A percentile compares a stretch with the other conserved stretches of the same genome.
Conservation (phyloP, 2,329 filamentous ascomycete genomes). For the Mycosphaerelloides madeirae region DNA sequence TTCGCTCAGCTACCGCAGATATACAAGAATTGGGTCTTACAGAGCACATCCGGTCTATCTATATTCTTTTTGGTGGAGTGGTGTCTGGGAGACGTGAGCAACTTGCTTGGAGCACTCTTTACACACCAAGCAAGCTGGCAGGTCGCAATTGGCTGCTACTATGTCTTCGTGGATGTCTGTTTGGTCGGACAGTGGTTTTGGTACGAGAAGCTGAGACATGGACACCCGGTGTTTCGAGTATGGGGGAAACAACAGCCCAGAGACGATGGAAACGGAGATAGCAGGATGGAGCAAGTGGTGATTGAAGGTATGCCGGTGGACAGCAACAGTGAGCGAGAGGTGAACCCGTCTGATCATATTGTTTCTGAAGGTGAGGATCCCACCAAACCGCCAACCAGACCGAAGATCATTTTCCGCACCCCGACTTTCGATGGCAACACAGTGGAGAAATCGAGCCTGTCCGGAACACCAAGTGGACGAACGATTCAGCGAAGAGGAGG, state of each 20-base stretch:
- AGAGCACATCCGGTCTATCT: slow-evolving; percentile 61
- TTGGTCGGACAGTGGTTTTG: slow-evolving; percentile 61
- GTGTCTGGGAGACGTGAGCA: slow-evolving; percentile 60
- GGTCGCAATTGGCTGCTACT: slow-evolving; percentile 60
- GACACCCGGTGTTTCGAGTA: slow-evolving; percentile 39
- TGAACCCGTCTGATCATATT: slow-evolving; percentile 9
- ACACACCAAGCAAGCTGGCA: slow-evolving; percentile 64
- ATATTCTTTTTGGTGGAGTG: slow-evolving; percentile 63
- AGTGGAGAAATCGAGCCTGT: slow-evolving; percentile 18
- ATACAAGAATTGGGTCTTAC: slow-evolving; percentile 61
- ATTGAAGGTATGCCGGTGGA: slow-evolving; percentile 30
- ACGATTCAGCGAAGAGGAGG: slow-evolving; percentile 27
- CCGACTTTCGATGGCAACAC: slow-evolving; percentile 31
- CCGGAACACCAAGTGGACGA: slow-evolving; percentile 21
- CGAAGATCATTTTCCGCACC: slow-evolving; percentile 28
- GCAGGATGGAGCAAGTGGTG: slow-evolving; percentile 25
- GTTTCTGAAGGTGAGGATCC: slow-evolving; percentile 7
- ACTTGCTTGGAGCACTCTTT: slow-evolving; percentile 59
- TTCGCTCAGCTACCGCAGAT: slow-evolving; percentile 67
- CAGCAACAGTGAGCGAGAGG: slow-evolving; percentile 4
- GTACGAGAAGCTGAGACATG: slow-evolving; percentile 56
- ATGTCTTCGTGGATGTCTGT: slow-evolving; percentile 60
- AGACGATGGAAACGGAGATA: slow-evolving; percentile 14
- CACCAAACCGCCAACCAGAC: slow-evolving; percentile 17
- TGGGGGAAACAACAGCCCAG: slow-evolving; percentile 23